Evolutionary conservation across 805 yeast species (phyloP), one percentile per base, ranked within the genome.

Genomic region (Ogataea naganishii): DNA sequence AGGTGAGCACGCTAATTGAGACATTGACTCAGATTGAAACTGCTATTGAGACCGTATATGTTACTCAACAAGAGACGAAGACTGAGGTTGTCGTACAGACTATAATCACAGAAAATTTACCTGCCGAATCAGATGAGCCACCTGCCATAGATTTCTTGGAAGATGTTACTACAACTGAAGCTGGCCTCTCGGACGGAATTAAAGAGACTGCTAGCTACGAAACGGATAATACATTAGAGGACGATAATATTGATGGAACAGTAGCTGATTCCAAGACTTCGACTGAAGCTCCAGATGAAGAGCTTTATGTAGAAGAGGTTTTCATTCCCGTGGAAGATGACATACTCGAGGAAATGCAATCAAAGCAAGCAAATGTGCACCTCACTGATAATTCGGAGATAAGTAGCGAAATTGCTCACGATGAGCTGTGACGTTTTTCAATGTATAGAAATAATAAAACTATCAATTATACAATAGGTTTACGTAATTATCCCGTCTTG

Each of bases 11-110:
- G 9, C 22, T 9, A 20, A 15, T 22, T 10, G 6, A 5, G 5
- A 19, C 17, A 26, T 28, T 26, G 12, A 28, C 25, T 5, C 21
- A n/a, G 8, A n/a, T 21, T 5, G 20, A 14, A 27, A 13, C 14
- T 4, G 23, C 20, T 18, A 19, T 18, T 18, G 20, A 29, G 18
- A 24, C 37, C 4, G 22, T 20, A n/a, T 22, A 30, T 12, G 24
- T 20, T 18, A 35, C 39, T 7, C 10, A 23, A 22, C 21, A 26
- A 11, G 30, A 16, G 5, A 15, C 25, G n/a, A 33, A 34, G 24
- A 32, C 36, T 12, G 32, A 24, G 9, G 18, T 35, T 21, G 32
- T 22, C 7, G 39, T 40, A 4, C 20, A 26, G 14, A 36, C 39
- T n/a, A 14, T 29, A 19, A 14, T 26, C n/a, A 33, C 32, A 14